These are phyloP conservation scores for Nigrospora sphaerica DNA, from an alignment of 2,329 filamentous ascomycete genomes.

Conservation along the genomic window DNA sequence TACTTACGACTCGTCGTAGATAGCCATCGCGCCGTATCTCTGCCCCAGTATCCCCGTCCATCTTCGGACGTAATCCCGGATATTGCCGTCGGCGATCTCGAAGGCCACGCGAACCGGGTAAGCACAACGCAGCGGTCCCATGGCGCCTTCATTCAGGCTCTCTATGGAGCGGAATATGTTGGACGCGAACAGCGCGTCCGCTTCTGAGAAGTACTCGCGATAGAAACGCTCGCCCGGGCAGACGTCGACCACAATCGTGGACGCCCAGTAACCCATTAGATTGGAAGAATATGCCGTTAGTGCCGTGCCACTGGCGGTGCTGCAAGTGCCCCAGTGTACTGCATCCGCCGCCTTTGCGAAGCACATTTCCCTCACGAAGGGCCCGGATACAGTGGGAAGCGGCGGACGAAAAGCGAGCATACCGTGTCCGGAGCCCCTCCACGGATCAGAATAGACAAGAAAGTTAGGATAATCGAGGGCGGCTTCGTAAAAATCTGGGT, in stretches of 20 bases:
- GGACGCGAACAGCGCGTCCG: constrained; percentile 17
- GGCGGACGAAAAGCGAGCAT: too few species aligned
- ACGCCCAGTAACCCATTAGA: constrained; percentile 27
- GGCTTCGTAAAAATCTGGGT: constrained; percentile 25
- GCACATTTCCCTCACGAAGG: too few species aligned
- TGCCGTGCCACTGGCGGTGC: too few species aligned
- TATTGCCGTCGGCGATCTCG: constrained; percentile 26
- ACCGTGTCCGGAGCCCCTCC: constrained; percentile 25
- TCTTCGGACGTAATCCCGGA: constrained; percentile 25
- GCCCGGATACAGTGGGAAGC: too few species aligned
- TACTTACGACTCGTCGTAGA: not conserved
- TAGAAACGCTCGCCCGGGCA: constrained; percentile 24
- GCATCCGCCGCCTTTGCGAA: too few species aligned
- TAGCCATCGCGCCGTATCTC: constrained; percentile 24
- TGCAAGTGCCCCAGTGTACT: too few species aligned
- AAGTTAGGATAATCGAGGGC: constrained; percentile 24
- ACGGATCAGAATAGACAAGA: constrained; percentile 21
- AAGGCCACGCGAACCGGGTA: constrained; percentile 30
- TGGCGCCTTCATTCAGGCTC: constrained; percentile 24
- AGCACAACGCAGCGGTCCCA: constrained; percentile 31
- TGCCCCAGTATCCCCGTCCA: constrained; percentile 22
- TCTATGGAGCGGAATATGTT: constrained; percentile 31
- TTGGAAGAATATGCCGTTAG: too few species aligned
- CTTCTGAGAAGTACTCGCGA: constrained; percentile 10
- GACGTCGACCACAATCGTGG: constrained; percentile 31